Base-by-base conservation (phyloP, 352 stramenopile species). In the Globisporangium irregulare region DNA sequence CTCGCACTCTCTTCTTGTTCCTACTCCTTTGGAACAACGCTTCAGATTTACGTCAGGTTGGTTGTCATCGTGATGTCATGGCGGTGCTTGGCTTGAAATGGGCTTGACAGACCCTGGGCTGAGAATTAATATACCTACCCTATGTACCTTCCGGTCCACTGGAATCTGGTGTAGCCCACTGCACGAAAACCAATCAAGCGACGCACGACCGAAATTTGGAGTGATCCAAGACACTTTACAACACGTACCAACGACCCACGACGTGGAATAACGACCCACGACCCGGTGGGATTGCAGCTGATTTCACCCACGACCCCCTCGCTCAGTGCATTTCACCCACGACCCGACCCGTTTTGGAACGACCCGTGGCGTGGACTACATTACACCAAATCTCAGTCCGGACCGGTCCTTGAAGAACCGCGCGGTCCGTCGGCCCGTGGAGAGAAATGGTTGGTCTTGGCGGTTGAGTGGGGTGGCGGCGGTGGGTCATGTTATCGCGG, bases 361-460 rank as follows among this genome's bases (percentile, higher is more conserved):
- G 7, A n/a, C 34, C n/a, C 25, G 9, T 22, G 9, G 36, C 62
- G 62, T 68, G 62, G 62, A 27, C 62, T 25, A 62, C 62, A 24
- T 43, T 0, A 15, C 0, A 1, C 8, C 4, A 24, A 22, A 5
- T 63, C 0, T 14, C 46, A 55, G 63, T 64, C 68, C 68, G 64
- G 24, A 51, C 43, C 64, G 58, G 63, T 68, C 50, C 63, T 62
- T 50, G 56, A 62, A 62, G 24, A 59, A 60, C 34, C 29, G 18
- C 34, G 46, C 66, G 54, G 43, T 62, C 29, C 46, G 22, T 10
- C 12, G 55, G 67, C 54, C 48, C 64, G 62, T 25, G 4, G 34
- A 51, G 32, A 51, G 29, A 69, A 74, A 74, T 72, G 69, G 69
- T 69, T 73, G 68, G 68, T 73, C 68, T 67, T 67, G 59, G 38